phyloP scores from a whole-genome alignment of 176 grass and related monocot genomes.

The Alloteropsis semialata region DNA sequence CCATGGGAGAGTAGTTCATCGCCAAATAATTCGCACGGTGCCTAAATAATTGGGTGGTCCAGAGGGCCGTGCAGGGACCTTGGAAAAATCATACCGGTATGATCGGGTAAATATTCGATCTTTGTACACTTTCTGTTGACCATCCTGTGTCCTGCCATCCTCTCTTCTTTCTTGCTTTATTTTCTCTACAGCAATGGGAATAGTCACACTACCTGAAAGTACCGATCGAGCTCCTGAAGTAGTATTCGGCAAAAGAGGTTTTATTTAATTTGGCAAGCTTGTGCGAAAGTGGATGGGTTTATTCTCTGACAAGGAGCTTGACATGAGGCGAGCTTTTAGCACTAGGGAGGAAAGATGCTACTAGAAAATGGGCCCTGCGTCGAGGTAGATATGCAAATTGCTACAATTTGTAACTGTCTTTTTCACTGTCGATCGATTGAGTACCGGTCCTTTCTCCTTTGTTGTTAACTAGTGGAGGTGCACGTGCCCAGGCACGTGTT shows the following conservation, averaged over 20 bases:
- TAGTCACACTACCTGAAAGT: neutral
- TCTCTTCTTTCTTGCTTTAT: neutral
- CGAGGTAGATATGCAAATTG: neutral
- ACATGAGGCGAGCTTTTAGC: neutral
- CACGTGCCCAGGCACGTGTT: too few species aligned
- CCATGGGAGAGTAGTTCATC: neutral
- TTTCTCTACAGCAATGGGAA: neutral
- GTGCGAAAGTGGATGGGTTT: neutral
- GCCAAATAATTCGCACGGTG: neutral
- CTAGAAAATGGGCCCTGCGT: too few species aligned
- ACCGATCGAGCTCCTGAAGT: neutral
- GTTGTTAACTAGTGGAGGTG: too few species aligned
- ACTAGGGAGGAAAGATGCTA: neutral
- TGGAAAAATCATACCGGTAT: constrained; percentile 26
- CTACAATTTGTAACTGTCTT: neutral
- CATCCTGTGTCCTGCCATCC: neutral
- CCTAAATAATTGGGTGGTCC: constrained; percentile 19
- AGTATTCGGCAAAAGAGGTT: neutral
- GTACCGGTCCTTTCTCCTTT: neutral
- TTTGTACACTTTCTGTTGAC: neutral
- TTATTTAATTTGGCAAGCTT: neutral
- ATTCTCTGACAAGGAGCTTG: neutral
- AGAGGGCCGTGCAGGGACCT: neutral
- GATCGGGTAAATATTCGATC: neutral
- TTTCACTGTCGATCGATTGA: too few species aligned